Conservation (phyloP, 2,329 filamentous ascomycete species). For the Teratosphaeria destructans region DNA sequence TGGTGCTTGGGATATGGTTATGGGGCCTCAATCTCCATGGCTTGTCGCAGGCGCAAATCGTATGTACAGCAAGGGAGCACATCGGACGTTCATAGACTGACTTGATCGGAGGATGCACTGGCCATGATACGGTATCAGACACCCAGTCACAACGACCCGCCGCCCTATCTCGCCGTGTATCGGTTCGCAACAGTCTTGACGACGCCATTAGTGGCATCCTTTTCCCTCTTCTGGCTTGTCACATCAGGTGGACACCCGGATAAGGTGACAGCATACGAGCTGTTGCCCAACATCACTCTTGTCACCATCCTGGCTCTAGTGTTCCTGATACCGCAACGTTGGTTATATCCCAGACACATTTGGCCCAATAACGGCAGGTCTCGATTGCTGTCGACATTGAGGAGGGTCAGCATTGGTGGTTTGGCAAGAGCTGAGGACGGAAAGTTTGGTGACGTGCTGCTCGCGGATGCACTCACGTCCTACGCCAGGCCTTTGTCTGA, state of each 20-base stretch:
- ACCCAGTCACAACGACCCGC: conserved; percentile 50
- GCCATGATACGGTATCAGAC: conserved; percentile 72
- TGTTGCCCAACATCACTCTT: conserved; percentile 78
- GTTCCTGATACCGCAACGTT: conserved; percentile 48
- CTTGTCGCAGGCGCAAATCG: conserved; percentile 66
- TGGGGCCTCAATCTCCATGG: conserved; percentile 91
- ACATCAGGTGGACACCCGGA: conserved; percentile 53
- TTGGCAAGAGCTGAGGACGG: conserved; percentile 78
- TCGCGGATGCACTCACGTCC: conserved; percentile 88
- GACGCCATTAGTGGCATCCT: conserved; percentile 57
- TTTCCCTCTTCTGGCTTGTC: conserved; percentile 73
- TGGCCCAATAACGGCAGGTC: conserved; percentile 46
- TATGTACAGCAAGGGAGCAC: neutral
- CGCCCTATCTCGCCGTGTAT: conserved; percentile 73
- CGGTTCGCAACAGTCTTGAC: conserved; percentile 71
- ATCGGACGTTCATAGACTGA: neutral
- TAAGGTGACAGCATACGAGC: conserved; percentile 67
- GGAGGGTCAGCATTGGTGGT: conserved; percentile 72
- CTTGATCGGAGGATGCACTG: conserved; percentile 50
- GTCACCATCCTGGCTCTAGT: conserved; percentile 61
- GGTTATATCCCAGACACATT: conserved; percentile 3
- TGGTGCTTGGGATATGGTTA: conserved; percentile 84
- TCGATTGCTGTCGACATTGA: conserved; percentile 64
- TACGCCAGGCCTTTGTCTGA: conserved; percentile 90
- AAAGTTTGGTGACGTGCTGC: conserved; percentile 86